These are phyloP conservation scores for Daldinia bambusicola DNA, from an alignment of 495 filamentous ascomycete species.

Conservation along the genomic window DNA sequence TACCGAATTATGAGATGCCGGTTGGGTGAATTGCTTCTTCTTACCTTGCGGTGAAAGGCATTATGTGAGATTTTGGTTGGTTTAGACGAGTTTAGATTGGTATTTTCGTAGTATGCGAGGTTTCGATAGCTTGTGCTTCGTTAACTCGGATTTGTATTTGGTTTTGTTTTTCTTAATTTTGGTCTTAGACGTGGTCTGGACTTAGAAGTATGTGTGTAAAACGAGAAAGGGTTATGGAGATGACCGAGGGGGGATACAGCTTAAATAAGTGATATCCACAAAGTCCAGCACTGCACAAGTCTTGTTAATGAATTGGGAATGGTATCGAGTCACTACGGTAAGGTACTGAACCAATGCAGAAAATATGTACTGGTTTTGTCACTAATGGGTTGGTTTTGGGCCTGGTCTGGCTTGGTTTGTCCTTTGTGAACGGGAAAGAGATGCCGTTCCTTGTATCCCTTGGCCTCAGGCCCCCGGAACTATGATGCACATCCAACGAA, in stretches of 20 bases:
- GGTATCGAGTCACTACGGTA: constrained; percentile 23
- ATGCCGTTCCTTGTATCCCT: constrained; percentile 42
- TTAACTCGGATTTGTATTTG: not conserved
- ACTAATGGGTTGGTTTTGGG: constrained; percentile 7
- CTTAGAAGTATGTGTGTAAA: not conserved
- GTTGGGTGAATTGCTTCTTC: constrained; percentile 19
- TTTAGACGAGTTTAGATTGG: not conserved
- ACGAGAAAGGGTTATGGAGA: constrained; percentile 7
- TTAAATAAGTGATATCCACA: constrained; percentile 44
- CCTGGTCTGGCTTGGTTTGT: not conserved
- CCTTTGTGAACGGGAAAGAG: constrained; percentile 33
- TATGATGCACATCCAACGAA: constrained; percentile 45
- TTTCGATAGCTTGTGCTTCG: constrained; percentile 5
- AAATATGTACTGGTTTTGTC: no score
- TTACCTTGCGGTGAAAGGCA: constrained; percentile 70
- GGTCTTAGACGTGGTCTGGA: not conserved
- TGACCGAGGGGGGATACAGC: constrained; percentile 19
- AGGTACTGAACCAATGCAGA: not conserved
- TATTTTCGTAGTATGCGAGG: not conserved
- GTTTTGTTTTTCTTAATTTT: not conserved
- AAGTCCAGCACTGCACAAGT: not conserved
- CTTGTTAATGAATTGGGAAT: constrained; percentile 14
- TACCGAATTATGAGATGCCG: not conserved
- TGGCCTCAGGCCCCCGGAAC: constrained; percentile 31
- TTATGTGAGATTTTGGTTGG: constrained; percentile 33